These are phyloP conservation scores for Talaromyces thailandensis DNA, from an alignment of 495 filamentous ascomycete genomes.

Conservation along the genomic window DNA sequence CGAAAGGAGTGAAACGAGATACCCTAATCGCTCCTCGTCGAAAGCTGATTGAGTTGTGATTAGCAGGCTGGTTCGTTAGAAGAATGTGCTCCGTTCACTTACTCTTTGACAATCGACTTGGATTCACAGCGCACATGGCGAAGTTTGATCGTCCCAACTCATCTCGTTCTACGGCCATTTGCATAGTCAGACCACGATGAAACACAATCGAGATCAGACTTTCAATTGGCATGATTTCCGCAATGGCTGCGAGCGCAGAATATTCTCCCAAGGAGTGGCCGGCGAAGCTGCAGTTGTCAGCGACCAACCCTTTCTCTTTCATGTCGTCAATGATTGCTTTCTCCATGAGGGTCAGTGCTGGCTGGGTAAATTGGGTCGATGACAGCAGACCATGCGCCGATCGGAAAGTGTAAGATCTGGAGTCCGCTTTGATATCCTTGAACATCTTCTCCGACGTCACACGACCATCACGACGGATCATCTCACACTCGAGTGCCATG, in stretches of 20 bases:
- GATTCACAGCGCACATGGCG: slow-evolving; percentile 97
- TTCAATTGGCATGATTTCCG: slow-evolving; percentile 98
- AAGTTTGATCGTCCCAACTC: slow-evolving; percentile 87
- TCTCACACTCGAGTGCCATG: slow-evolving; percentile 98
- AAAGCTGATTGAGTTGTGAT: slow-evolving; percentile 39
- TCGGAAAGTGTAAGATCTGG: slow-evolving; percentile 89
- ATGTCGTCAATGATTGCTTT: slow-evolving; percentile 99
- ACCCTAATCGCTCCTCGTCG: slow-evolving; percentile 91
- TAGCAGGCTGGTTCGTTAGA: neutral
- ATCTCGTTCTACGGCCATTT: slow-evolving; percentile 96
- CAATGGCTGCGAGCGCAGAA: slow-evolving; percentile 88
- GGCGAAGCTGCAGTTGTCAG: slow-evolving; percentile 89
- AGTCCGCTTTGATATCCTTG: slow-evolving; percentile 87
- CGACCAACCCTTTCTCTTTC: slow-evolving; percentile 89
- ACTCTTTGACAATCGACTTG: slow-evolving; percentile 85
- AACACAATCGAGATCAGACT: slow-evolving; percentile 95
- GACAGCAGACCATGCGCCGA: slow-evolving; percentile 92
- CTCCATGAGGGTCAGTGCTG: slow-evolving; percentile 95
- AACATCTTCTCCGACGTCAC: slow-evolving; percentile 98
- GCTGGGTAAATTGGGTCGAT: slow-evolving; percentile 97
- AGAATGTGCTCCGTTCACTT: neutral
- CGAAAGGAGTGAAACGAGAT: slow-evolving; percentile 83
- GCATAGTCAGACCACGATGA: slow-evolving; percentile 97
- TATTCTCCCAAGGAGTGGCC: slow-evolving; percentile 99
- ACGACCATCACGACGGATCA: slow-evolving; percentile 74